Evolutionary conservation across 768 basidiomycete genomes (phyloP), one percentile per base, ranked within the genome.

Genomic region (Kwoniella pini): DNA sequence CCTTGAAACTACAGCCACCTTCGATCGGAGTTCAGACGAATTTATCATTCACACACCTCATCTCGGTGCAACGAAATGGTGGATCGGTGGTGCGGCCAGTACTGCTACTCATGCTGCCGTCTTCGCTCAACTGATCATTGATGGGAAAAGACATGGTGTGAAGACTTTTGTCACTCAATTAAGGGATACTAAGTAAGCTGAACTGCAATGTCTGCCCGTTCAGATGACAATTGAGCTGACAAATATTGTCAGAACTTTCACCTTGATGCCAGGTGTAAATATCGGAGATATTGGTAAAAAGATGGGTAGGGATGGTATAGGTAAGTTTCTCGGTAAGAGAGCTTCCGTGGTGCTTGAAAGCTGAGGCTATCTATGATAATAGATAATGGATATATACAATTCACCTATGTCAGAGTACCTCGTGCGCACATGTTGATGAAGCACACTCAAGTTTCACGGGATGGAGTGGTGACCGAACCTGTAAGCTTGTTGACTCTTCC

Each of bases 201-300:
- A 28, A 17, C 15, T 43, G 9, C 28, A 17, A 15, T 11, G n/a
- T 46, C 21, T 21, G 6, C 17, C 17, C 0, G 15, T 36, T 27
- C 13, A 10, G 12, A 17, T 5, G 33, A 17, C 17, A 38, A 42
- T 30, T 3, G 12, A 43, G 54, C 43, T 30, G 31, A 38, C 43
- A 22, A 27, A 22, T 28, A 19, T 33, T 39, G 33, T 45, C 39
- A 80, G 77, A 64, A 79, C 80, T 0, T 81, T 80, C 67, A 57
- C 62, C 1, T 64, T 80, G 24, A 64, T 80, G 19, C 80, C 81
- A 0, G 80, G 80, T 19, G 69, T 81, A 49, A 78, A 72, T 31
- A 81, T 81, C 39, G 80, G 80, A 0, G 81, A 81, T 71, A 80
- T 81, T 26, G 80, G 80, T 7, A 80, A 81, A 63, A 81, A 81